Percentiles rank a stretch among this genome's conserved stretches.
Conservation (phyloP, 2,329 filamentous ascomycete species). For the Ascochyta clinopodiicola region DNA sequence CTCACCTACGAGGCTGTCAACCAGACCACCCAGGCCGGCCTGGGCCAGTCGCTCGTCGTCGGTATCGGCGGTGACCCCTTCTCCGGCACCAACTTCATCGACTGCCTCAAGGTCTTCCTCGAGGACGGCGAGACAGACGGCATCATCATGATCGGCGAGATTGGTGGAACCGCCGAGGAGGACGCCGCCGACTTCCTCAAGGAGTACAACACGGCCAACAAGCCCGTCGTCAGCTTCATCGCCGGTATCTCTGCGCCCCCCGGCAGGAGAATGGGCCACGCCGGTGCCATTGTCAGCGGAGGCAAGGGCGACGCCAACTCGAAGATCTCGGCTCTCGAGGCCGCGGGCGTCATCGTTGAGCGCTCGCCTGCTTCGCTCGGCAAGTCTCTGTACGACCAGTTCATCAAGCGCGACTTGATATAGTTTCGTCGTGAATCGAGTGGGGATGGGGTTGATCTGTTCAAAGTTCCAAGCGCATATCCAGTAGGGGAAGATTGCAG, state of each 20-base stretch:
- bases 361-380: slow-evolving; percentile 80
- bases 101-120: slow-evolving; percentile 97
- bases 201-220: slow-evolving; percentile 88
- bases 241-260: slow-evolving; percentile 97
- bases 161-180: slow-evolving; percentile 96
- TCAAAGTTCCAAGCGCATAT: slow-evolving; percentile 31
- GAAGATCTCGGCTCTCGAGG: slow-evolving; percentile 94
- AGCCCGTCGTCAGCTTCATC: slow-evolving; percentile 98
- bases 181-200: slow-evolving; percentile 96
- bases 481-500: slow-evolving; percentile 25
- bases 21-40: slow-evolving; percentile 95
- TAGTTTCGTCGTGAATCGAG: slow-evolving; percentile 56
- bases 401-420: slow-evolving; percentile 93
- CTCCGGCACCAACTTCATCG: slow-evolving; percentile 99
- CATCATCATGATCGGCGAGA: slow-evolving; percentile 99
- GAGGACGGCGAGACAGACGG: slow-evolving; percentile 96
- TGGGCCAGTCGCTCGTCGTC: slow-evolving; percentile 97
- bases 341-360: slow-evolving; percentile 94
- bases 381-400: slow-evolving; percentile 93
- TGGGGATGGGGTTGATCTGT: slow-evolving; percentile 22
- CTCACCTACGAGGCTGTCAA: slow-evolving; percentile 99
- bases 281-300: slow-evolving; percentile 95
- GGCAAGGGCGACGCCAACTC: slow-evolving; percentile 98
- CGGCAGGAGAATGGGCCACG: slow-evolving; percentile 97
- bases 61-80: slow-evolving; percentile 99